Evolutionary conservation across 1,139 yeast species (phyloP), one percentile per base, ranked within the genome.

Genomic region (Geotrichum fermentans): DNA sequence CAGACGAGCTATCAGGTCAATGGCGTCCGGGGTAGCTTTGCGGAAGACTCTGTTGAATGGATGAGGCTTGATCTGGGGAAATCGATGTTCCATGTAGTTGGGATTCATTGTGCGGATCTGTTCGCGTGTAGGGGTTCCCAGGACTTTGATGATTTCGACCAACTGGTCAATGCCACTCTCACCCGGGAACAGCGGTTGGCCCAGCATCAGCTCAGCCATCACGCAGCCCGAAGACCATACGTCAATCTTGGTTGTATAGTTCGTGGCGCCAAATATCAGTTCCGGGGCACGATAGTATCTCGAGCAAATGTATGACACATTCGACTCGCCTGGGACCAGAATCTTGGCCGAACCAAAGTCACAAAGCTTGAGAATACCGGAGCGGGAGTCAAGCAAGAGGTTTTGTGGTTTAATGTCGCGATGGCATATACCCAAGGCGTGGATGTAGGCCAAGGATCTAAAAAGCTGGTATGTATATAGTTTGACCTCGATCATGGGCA

Each of bases 321-420:
- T 90, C 40, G 96, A 96, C 67, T 92, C 98, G 14, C 78, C 75
- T 6, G 96, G 94, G 45, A 84, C 86, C 54, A 92, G 75, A 51
- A 86, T 83, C 67, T 92, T 92, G 28, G 98, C 98, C n/a, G 94
- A 82, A n/a, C 98, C 98, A 67, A 92, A 92, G 70, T 92, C 98
- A 69, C 98, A 92, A 45, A 92, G 78, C 69, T 92, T 92, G 58
- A 94, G 76, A 51, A 84, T 79, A 13, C 95, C 95, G 8, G 83
- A 76, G 43, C 79, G 76, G 22, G 97, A 96, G 66, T 92, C 92
- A 55, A 92, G 84, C 61, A 92, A 74, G 54, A 92, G 74, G 68
- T 92, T 92, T 64, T 94, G 97, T 2, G 98, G 98, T 67, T 92
- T 92, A 60, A 92, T 92, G 69, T 92, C 98, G 65, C 98, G 81